These are phyloP conservation scores for Sequoiadendron giganteum DNA, from an alignment of 75 land plant species.

Conservation along the genomic window DNA sequence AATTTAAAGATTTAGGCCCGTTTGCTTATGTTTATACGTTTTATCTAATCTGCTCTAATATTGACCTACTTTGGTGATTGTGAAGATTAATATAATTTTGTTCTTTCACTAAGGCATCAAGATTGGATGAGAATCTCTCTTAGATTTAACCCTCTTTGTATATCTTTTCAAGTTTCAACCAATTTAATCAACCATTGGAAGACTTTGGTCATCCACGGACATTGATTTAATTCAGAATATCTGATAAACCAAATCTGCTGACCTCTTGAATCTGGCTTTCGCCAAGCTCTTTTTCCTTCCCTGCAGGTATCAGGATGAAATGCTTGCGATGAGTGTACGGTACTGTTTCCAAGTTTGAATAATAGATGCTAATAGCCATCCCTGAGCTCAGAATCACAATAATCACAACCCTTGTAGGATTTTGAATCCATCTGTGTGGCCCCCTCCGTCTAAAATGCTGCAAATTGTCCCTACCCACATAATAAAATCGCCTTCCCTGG, in stretches of 20 bases:
- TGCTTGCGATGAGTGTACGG: slow-evolving; percentile 92
- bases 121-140: background rate
- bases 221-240: background rate
- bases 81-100: background rate
- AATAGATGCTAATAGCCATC: slow-evolving; percentile 47
- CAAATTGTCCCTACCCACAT: slow-evolving; percentile 58
- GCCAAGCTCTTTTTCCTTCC: slow-evolving; percentile 61
- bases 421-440: slow-evolving; percentile 44
- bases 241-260: background rate
- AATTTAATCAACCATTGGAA: background rate
- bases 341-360: slow-evolving; percentile 71
- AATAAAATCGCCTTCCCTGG: slow-evolving; percentile 47
- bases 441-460: slow-evolving; percentile 59
- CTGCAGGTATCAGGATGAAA: slow-evolving; percentile 70
- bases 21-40: background rate
- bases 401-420: slow-evolving; percentile 38
- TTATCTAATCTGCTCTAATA: background rate
- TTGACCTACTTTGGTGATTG: background rate
- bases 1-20: background rate
- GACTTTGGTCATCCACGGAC: background rate
- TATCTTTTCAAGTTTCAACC: background rate
- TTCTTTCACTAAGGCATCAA: slow-evolving; percentile 12
- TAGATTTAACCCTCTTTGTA: background rate
- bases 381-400: slow-evolving; percentile 53
- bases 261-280: slow-evolving; percentile 64